Evolutionary conservation across 495 filamentous ascomycete genomes (phyloP).

Genomic region (Trichoderma reesei): DNA sequence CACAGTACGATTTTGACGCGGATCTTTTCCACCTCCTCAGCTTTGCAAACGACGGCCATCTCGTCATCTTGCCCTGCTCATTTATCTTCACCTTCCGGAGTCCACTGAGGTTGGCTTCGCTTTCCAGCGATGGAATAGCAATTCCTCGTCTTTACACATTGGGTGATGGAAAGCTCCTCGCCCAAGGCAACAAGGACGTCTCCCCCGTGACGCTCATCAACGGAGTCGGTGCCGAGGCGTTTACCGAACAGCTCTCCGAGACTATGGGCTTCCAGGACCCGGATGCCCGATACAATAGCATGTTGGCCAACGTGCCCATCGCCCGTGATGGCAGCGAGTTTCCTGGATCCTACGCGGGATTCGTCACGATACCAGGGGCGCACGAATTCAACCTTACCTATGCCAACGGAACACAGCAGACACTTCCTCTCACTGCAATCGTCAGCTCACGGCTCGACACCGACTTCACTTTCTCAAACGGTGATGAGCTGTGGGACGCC

Average conservation of each 20-base stretch:
- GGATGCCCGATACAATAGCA: slow-evolving; percentile 29
- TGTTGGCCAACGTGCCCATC: slow-evolving; percentile 17
- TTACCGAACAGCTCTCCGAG: not conserved
- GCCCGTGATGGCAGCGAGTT: not conserved
- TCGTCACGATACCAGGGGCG: not conserved
- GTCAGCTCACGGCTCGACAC: not conserved
- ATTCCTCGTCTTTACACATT: not conserved
- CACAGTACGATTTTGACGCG: slow-evolving; percentile 40
- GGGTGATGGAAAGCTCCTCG: not conserved
- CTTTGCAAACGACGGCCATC: slow-evolving; percentile 42
- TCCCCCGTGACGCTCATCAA: slow-evolving; percentile 7
- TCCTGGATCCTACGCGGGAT: not conserved
- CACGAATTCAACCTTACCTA: not conserved
- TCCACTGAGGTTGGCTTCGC: not conserved
- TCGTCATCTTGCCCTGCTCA: slow-evolving; percentile 26
- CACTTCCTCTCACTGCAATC: not conserved
- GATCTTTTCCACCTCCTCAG: slow-evolving; percentile 30
- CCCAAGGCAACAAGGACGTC: not conserved
- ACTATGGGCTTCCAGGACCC: slow-evolving; percentile 17
- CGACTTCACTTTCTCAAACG: not conserved
- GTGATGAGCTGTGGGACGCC: not conserved
- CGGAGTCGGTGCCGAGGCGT: not conserved
- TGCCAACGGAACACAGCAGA: not conserved
- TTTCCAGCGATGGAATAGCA: not conserved
- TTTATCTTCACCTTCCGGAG: slow-evolving; percentile 15